Evolutionary conservation across 257 asterid species (phyloP).

Genomic region (Solanum tarijense): DNA sequence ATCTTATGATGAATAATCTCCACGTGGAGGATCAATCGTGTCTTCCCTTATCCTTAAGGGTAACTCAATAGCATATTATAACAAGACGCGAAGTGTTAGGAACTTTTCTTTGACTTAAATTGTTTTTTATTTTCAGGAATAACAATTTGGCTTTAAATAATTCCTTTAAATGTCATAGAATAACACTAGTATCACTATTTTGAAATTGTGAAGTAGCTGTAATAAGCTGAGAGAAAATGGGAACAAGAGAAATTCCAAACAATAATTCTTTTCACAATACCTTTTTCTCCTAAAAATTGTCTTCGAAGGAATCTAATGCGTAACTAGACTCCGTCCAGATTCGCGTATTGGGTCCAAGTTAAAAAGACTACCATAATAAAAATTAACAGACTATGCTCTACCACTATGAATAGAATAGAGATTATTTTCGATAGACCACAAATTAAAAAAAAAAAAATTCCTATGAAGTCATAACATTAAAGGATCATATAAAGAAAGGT

Average conservation of each 20-base stretch:
- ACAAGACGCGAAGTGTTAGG: background rate
- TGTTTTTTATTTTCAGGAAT: too few relatives aligned
- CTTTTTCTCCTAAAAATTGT: background rate
- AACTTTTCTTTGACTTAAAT: too few relatives aligned
- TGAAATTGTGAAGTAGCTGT: background rate
- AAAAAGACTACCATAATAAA: too few relatives aligned
- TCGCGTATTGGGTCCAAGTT: too few relatives aligned
- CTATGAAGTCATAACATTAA: background rate
- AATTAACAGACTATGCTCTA: too few relatives aligned
- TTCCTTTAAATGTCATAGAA: too few relatives aligned
- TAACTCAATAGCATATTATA: background rate
- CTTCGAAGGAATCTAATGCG: background rate
- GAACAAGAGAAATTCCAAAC: too few relatives aligned
- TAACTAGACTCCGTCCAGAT: too few relatives aligned
- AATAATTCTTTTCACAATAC: background rate
- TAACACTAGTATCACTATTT: background rate
- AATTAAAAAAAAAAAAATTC: too few relatives aligned
- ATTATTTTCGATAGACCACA: accelerated
- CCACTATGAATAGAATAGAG: too few relatives aligned
- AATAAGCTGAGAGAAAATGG: background rate
- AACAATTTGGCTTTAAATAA: background rate
- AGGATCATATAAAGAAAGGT: background rate
- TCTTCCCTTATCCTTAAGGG: background rate
- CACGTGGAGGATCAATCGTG: background rate
- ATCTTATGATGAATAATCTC: too few relatives aligned